Percentiles rank a stretch among this genome's conserved stretches.
Evolutionary conservation across 331 rosid genomes (phyloP).

Genomic region (Pyrus hybrid): DNA sequence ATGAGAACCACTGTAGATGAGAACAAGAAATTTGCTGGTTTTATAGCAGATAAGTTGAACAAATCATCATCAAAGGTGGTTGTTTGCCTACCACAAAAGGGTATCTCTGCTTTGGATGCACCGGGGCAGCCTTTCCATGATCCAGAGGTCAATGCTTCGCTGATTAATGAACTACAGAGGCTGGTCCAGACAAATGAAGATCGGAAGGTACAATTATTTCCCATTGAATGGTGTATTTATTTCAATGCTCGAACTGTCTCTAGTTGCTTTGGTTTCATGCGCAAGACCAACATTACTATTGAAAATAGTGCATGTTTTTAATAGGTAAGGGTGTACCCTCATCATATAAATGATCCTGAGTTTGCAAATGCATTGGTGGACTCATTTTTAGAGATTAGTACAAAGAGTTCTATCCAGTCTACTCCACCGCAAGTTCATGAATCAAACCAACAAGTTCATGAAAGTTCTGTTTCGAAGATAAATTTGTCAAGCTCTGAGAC

Average conservation of each 20-base stretch:
- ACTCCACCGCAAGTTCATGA: conserved; percentile 25
- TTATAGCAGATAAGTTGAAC: conserved; percentile 69
- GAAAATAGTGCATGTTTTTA: conserved; percentile 3
- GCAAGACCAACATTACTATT: neutral
- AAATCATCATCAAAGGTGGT: conserved; percentile 51
- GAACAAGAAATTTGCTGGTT: conserved; percentile 64
- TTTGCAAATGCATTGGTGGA: conserved; percentile 74
- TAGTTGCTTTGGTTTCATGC: conserved; percentile 10
- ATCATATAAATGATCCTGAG: conserved; percentile 76
- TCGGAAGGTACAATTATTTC: conserved; percentile 44
- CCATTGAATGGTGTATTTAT: neutral
- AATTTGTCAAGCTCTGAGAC: conserved; percentile 23
- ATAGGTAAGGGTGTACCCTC: conserved; percentile 69
- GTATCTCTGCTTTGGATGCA: conserved; percentile 86
- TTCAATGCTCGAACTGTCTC: neutral
- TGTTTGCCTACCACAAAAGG: conserved; percentile 83
- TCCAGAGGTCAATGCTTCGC: conserved; percentile 50
- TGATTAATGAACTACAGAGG: conserved; percentile 51
- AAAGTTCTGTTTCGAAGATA: conserved; percentile 22
- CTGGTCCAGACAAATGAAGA: conserved; percentile 48
- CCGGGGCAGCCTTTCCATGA: conserved; percentile 67
- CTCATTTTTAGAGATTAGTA: conserved; percentile 63
- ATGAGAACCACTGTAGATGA: conserved; percentile 77
- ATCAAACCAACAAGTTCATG: conserved; percentile 22
- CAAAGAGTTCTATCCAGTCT: conserved; percentile 24